Evolutionary conservation across 352 stramenopile species (phyloP).

Genomic region (Globisporangium ultimum): DNA sequence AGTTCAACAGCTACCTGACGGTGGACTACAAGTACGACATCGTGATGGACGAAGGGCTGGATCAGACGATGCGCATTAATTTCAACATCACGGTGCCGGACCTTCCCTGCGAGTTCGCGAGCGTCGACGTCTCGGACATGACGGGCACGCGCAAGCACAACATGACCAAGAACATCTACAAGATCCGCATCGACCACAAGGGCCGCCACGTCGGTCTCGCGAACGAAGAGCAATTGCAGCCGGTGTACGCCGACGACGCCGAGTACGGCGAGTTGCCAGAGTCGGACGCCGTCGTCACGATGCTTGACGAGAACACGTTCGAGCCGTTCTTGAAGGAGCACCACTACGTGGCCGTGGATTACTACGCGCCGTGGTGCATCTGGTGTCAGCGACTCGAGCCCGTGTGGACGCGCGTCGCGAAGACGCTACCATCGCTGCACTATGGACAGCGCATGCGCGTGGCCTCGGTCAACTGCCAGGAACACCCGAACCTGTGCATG

Average conservation of each 20-base stretch:
- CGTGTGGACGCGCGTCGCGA: constrained; percentile 94
- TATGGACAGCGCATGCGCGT: constrained; percentile 81
- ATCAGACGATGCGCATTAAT: constrained; percentile 93
- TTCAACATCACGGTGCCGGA: constrained; percentile 99
- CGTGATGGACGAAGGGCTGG: constrained; percentile 84
- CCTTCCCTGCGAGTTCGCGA: constrained; percentile 96
- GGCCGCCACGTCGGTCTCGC: constrained; percentile 84
- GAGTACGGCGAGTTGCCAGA: constrained; percentile 72
- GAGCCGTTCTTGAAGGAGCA: constrained; percentile 90
- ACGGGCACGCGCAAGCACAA: constrained; percentile 97
- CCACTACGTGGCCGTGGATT: constrained; percentile 96
- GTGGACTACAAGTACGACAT: constrained; percentile 88
- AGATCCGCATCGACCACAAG: constrained; percentile 90
- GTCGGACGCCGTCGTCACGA: constrained; percentile 72
- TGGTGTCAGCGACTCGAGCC: constrained; percentile 97
- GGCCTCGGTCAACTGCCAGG: constrained; percentile 93
- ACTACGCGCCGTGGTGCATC: constrained; percentile 96
- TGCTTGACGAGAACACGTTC: constrained; percentile 86
- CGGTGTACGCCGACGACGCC: constrained; percentile 60
- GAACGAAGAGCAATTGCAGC: constrained; percentile 81
- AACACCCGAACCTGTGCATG: constrained; percentile 90
- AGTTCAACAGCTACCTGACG: constrained; percentile 88
- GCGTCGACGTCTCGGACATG: constrained; percentile 96
- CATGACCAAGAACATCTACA: constrained; percentile 98
- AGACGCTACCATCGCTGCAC: constrained; percentile 83